These are phyloP conservation scores for Fomitopsis pinicola DNA, from an alignment of 1,284 basidiomycete species.

Conservation along the genomic window DNA sequence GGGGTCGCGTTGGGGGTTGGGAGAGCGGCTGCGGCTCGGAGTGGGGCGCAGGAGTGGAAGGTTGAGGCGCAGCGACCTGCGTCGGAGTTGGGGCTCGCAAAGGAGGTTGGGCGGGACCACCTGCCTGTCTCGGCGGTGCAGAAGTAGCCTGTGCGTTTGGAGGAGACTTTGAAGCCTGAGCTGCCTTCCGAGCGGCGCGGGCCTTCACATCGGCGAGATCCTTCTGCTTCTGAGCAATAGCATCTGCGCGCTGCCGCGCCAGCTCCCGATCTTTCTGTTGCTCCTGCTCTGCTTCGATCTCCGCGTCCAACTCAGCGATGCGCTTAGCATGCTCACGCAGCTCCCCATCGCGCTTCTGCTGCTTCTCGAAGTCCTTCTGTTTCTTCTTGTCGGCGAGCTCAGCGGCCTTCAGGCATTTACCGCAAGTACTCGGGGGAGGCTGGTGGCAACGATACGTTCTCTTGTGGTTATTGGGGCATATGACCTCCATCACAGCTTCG, in stretches of 20 bases:
- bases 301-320: slow-evolving; percentile 30
- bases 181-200: neutral
- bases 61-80: neutral
- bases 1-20: neutral
- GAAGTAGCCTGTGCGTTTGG: neutral
- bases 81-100: too few species aligned
- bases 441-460: slow-evolving; percentile 33
- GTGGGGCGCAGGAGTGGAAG: neutral
- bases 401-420: slow-evolving; percentile 26
- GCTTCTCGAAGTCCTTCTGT: slow-evolving; percentile 23
- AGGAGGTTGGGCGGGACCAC: too few species aligned
- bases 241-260: slow-evolving; percentile 24
- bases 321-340: slow-evolving; percentile 27
- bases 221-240: slow-evolving; percentile 27
- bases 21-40: neutral
- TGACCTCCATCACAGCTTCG: slow-evolving; percentile 20
- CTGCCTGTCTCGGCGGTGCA: neutral
- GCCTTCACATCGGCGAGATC: slow-evolving; percentile 28
- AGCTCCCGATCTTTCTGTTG: slow-evolving; percentile 25
- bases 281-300: slow-evolving; percentile 17
- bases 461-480: slow-evolving; percentile 34
- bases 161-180: neutral
- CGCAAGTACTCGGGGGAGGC: slow-evolving; percentile 27
- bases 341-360: slow-evolving; percentile 31
- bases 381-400: slow-evolving; percentile 30